Conservation (phyloP, 345 rosid species). For the Jatropha curcas region DNA sequence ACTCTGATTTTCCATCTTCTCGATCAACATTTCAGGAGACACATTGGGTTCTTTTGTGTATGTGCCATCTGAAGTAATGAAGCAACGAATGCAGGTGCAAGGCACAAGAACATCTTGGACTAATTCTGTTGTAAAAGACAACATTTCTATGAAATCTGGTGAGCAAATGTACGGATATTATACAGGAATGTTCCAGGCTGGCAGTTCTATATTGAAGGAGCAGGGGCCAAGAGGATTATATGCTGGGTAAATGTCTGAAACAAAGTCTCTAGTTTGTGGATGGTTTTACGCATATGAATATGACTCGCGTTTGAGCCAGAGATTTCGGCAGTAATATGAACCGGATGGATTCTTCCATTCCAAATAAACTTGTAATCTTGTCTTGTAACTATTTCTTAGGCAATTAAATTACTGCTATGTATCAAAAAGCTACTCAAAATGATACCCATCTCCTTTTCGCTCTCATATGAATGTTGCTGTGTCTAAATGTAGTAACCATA, state of each 20-base stretch:
- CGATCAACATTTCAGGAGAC: slow-evolving; percentile 65
- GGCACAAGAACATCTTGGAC: slow-evolving; percentile 79
- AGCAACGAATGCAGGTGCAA: slow-evolving; percentile 98
- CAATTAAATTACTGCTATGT: background rate
- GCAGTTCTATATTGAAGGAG: slow-evolving; percentile 75
- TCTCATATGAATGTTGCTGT: background rate
- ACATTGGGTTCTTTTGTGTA: slow-evolving; percentile 88
- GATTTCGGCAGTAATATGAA: background rate
- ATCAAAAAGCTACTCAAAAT: background rate
- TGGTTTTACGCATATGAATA: background rate
- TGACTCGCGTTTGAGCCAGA: background rate
- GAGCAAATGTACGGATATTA: slow-evolving; percentile 71
- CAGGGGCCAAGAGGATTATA: slow-evolving; percentile 85
- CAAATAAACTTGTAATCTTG: background rate
- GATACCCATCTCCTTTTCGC: background rate
- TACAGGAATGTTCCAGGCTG: slow-evolving; percentile 87
- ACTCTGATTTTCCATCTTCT: slow-evolving; percentile 33
- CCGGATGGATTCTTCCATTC: background rate
- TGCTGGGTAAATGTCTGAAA: slow-evolving; percentile 63
- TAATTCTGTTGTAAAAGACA: slow-evolving; percentile 47
- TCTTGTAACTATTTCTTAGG: background rate
- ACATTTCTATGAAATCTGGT: slow-evolving; percentile 42
- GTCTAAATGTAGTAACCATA: background rate
- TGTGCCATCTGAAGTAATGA: slow-evolving; percentile 96
- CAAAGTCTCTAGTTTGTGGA: background rate